These are phyloP conservation scores for Eragrostis nindensis DNA, from an alignment of 176 grass and related monocot species.

Conservation along the genomic window DNA sequence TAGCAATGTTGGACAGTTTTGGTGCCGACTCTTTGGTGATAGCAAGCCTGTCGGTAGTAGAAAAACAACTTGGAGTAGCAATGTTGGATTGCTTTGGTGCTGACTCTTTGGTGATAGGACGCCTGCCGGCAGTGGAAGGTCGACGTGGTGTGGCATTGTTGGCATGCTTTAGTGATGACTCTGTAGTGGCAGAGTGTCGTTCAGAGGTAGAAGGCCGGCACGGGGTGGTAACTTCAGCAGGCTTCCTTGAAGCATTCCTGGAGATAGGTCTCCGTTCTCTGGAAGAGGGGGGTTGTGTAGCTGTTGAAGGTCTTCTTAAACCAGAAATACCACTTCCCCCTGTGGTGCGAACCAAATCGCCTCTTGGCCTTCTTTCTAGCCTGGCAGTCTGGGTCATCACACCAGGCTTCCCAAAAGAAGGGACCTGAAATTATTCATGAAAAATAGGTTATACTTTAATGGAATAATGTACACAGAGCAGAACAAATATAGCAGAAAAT, in stretches of 20 bases:
- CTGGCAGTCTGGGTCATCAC: constrained; percentile 49
- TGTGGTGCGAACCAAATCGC: constrained; percentile 25
- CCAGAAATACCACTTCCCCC: constrained; percentile 39
- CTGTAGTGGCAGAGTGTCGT: constrained; percentile 38
- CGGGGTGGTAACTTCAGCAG: constrained; percentile 31
- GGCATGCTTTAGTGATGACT: constrained; percentile 44
- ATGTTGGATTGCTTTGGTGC: constrained; percentile 20
- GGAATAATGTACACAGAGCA: constrained; percentile 19
- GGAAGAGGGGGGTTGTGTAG: constrained; percentile 35
- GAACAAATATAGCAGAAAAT: not conserved
- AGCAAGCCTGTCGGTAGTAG: constrained; percentile 38
- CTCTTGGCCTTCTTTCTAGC: constrained; percentile 49
- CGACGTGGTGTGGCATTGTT: constrained; percentile 28
- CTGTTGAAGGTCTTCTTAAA: constrained; percentile 53
- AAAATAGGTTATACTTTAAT: constrained; percentile 32
- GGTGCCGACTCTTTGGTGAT: constrained; percentile 36
- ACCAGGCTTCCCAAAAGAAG: constrained; percentile 16
- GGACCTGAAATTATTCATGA: constrained; percentile 59
- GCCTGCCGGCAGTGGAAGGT: constrained; percentile 41
- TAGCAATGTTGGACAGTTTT: constrained; percentile 19
- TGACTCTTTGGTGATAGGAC: constrained; percentile 39
- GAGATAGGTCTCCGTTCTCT: constrained; percentile 36
- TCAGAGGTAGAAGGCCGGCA: constrained; percentile 42
- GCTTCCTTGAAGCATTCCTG: constrained; percentile 40
- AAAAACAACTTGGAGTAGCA: constrained; percentile 25